Evolutionary conservation across 371 early-diverging fungal genomes (phyloP).

Genomic region (Actinomortierella ambigua): DNA sequence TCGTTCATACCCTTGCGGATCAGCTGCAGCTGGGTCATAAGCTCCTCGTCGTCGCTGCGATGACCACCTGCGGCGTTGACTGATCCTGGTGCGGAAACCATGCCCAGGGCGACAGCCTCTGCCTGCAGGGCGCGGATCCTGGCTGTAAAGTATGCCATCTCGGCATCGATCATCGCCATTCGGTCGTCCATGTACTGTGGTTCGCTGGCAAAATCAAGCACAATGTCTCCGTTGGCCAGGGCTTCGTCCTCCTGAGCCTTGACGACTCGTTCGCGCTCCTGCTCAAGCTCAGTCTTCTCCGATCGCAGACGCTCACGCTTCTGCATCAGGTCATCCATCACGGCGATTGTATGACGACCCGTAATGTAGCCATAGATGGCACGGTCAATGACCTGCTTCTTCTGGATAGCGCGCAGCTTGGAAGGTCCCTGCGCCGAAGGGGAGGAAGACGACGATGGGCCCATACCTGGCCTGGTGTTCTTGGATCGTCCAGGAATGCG

Average conservation of each 20-base stretch:
- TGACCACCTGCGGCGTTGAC: slow-evolving; percentile 18
- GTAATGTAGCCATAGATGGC: slow-evolving; percentile 47
- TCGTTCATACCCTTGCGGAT: slow-evolving; percentile 53
- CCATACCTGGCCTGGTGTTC: slow-evolving; percentile 1
- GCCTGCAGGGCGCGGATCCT: slow-evolving; percentile 73
- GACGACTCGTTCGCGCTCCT: slow-evolving; percentile 74
- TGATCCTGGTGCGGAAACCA: slow-evolving; percentile 37
- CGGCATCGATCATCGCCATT: slow-evolving; percentile 83
- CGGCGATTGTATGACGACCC: slow-evolving; percentile 44
- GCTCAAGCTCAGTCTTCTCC: slow-evolving; percentile 73
- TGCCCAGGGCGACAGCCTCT: slow-evolving; percentile 66
- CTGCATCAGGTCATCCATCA: slow-evolving; percentile 55
- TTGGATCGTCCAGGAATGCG: slow-evolving; percentile 25
- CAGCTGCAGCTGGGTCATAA: slow-evolving; percentile 49
- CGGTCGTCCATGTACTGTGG: slow-evolving; percentile 83
- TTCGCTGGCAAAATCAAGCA: slow-evolving; percentile 60
- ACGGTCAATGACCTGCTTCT: slow-evolving; percentile 49
- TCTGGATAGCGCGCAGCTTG: slow-evolving; percentile 35
- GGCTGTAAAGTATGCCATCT: slow-evolving; percentile 76
- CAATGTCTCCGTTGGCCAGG: slow-evolving; percentile 52
- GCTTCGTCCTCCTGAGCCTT: slow-evolving; percentile 63
- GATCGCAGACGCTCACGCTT: slow-evolving; percentile 65
- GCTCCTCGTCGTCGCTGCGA: slow-evolving; percentile 42
- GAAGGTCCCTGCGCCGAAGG: slow-evolving; percentile 35
- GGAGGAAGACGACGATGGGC: not conserved